A percentile compares a stretch with the other conserved stretches of the same genome.
phyloP scores from a whole-genome alignment of 495 filamentous ascomycete species.

The Halenospora varia region DNA sequence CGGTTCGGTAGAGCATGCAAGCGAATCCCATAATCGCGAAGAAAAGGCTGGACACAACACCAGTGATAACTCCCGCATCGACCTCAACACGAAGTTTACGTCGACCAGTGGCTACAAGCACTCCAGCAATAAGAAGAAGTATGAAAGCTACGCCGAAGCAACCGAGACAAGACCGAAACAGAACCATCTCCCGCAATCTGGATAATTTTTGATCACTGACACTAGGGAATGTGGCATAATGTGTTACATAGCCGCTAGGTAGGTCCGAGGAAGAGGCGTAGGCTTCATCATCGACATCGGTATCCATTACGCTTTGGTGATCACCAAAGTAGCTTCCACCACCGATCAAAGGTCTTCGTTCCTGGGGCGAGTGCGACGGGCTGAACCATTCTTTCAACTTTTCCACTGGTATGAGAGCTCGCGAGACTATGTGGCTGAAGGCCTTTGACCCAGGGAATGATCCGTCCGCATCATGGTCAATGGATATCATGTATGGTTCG shows the following conservation, averaged over 20 bases:
- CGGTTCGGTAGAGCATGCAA: slow-evolving; percentile 40
- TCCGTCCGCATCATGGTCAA: slow-evolving; percentile 47
- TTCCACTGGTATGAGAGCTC: slow-evolving; percentile 37
- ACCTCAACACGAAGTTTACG: slow-evolving; percentile 52
- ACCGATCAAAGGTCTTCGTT: slow-evolving; percentile 16
- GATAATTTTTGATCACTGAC: slow-evolving; percentile 34
- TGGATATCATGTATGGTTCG: slow-evolving; percentile 48
- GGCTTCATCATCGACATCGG: slow-evolving; percentile 22
- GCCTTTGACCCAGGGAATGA: slow-evolving; percentile 44
- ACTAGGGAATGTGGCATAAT: slow-evolving; percentile 41
- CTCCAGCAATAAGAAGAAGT: slow-evolving; percentile 48
- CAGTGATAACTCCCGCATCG: slow-evolving; percentile 55
- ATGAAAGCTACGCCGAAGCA: slow-evolving; percentile 43
- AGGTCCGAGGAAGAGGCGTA: slow-evolving; percentile 28
- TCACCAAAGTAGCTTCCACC: slow-evolving; percentile 14
- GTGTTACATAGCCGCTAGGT: slow-evolving; percentile 35
- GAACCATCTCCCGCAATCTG: slow-evolving; percentile 39
- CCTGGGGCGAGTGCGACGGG: slow-evolving; percentile 7
- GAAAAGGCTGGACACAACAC: slow-evolving; percentile 49
- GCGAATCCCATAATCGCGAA: slow-evolving; percentile 51
- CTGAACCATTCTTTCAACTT: slow-evolving; percentile 41
- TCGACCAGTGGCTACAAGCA: slow-evolving; percentile 50
- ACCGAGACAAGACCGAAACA: slow-evolving; percentile 39
- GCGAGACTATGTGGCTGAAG: slow-evolving; percentile 30
- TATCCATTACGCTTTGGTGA: slow-evolving; percentile 7